Conservation (phyloP, 306 rosid genomes). For the Lablab purpureus region DNA sequence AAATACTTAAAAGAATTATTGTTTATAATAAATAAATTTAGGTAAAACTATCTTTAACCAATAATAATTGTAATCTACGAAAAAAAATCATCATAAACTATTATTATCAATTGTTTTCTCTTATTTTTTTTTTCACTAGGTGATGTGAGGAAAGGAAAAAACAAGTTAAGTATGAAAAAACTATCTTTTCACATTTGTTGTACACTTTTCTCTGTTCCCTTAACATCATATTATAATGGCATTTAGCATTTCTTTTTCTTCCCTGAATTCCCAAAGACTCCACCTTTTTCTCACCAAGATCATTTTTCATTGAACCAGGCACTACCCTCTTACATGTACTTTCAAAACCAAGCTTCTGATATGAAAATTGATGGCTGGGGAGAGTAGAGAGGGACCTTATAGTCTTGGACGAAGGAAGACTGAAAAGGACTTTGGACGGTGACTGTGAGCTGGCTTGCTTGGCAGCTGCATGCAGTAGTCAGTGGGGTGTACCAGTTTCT, state of each 20-base stretch:
- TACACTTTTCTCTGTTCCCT: background rate
- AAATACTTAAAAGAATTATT: too few species aligned
- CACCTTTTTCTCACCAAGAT: background rate
- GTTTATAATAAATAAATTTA: too few species aligned
- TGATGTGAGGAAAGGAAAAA: too few species aligned
- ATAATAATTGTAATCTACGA: too few species aligned
- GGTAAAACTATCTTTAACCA: too few species aligned
- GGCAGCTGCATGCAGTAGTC: background rate
- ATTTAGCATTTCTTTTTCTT: background rate
- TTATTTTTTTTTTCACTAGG: too few species aligned
- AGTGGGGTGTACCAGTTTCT: background rate
- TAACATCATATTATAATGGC: background rate
- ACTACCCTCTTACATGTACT: background rate
- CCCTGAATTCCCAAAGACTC: background rate
- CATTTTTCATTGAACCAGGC: background rate
- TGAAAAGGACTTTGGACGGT: conserved; percentile 11
- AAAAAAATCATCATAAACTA: too few species aligned
- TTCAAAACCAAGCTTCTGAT: background rate
- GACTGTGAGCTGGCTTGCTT: background rate
- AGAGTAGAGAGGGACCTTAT: background rate
- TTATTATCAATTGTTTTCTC: too few species aligned
- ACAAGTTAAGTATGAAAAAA: too few species aligned
- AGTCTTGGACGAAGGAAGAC: background rate
- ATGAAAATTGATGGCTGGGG: background rate
- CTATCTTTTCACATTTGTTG: too few species aligned